phyloP scores from a whole-genome alignment of 2,329 filamentous ascomycete genomes.

The Fusarium sp. region DNA sequence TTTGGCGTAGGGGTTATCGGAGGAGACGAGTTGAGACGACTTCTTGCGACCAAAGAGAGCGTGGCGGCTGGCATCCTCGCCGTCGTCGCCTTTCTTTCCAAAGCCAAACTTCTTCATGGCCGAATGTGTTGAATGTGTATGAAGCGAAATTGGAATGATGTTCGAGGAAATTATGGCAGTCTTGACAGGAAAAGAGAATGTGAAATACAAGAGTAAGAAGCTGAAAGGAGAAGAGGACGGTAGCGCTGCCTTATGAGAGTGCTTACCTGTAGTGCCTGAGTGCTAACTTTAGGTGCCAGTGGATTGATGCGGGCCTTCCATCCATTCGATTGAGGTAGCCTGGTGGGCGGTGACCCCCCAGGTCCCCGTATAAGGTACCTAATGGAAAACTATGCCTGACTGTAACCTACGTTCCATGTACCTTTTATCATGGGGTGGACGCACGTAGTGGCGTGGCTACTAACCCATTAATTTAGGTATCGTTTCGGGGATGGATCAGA shows the following conservation, averaged over 20 bases:
- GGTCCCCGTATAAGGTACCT: neutral
- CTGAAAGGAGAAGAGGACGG: conserved; percentile 38
- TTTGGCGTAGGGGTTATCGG: conserved; percentile 70
- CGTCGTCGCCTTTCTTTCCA: conserved; percentile 67
- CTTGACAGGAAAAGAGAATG: neutral
- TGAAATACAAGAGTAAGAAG: conserved; percentile 8
- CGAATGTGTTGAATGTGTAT: conserved; percentile 2
- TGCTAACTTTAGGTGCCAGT: conserved; percentile 21
- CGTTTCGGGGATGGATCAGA: conserved; percentile 46
- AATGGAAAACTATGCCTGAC: conserved; percentile 4
- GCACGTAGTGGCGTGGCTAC: conserved; percentile 27
- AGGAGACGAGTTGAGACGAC: conserved; percentile 58
- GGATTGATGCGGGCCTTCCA: conserved; percentile 14
- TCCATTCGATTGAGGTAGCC: conserved; percentile 22
- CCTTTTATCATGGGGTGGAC: conserved; percentile 13
- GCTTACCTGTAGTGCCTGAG: conserved; percentile 4
- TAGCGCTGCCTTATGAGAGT: conserved; percentile 41
- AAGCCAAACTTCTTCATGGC: conserved; percentile 73
- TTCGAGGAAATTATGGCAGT: conserved; percentile 2
- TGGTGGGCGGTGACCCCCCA: conserved; percentile 40
- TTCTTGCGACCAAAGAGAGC: conserved; percentile 69
- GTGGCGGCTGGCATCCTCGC: conserved; percentile 62
- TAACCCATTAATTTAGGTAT: conserved; percentile 21
- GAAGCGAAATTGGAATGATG: conserved; percentile 4
- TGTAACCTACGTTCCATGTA: neutral